phyloP scores from a whole-genome alignment of 805 yeast species.

The Metschnikowia kofuensis region DNA sequence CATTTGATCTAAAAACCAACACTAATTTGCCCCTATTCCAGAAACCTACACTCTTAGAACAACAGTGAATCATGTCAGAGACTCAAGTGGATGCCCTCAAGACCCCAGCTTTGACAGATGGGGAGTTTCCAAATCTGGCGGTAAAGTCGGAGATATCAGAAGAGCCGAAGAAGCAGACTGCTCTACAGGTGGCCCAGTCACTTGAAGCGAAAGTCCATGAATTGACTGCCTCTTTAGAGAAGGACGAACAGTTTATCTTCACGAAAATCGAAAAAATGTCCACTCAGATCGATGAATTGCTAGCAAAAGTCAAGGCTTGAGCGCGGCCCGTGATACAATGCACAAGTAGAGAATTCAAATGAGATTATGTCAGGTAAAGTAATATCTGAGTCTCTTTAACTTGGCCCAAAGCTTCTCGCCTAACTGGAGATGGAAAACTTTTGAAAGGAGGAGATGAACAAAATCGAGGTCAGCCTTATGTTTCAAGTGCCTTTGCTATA shows the following conservation, averaged over 20 bases:
- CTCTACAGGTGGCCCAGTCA: slow-evolving; percentile 34
- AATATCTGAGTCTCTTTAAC: too few species aligned
- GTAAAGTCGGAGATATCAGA: slow-evolving; percentile 5
- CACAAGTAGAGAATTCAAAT: too few species aligned
- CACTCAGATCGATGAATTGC: slow-evolving; percentile 17
- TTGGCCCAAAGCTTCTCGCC: too few species aligned
- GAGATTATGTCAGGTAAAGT: too few species aligned
- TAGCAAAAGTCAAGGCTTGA: neutral
- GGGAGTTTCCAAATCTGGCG: slow-evolving; percentile 19
- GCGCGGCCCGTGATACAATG: too few species aligned
- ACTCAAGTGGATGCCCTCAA: slow-evolving; percentile 27
- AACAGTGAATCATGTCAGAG: slow-evolving; percentile 4
- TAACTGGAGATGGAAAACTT: too few species aligned
- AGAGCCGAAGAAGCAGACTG: slow-evolving; percentile 11
- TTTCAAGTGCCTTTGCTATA: too few species aligned
- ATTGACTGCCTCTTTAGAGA: slow-evolving; percentile 22
- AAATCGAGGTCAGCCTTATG: too few species aligned
- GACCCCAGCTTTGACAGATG: slow-evolving; percentile 33
- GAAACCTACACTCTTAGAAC: neutral
- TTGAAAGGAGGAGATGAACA: too few species aligned
- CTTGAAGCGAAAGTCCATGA: slow-evolving; percentile 27
- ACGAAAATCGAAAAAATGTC: slow-evolving; percentile 24
- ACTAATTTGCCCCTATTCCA: neutral
- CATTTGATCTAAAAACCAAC: neutral
- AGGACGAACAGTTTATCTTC: slow-evolving; percentile 28